These are phyloP conservation scores for Penicillium sp. DNA, from an alignment of 2,329 filamentous ascomycete species.

Conservation along the genomic window DNA sequence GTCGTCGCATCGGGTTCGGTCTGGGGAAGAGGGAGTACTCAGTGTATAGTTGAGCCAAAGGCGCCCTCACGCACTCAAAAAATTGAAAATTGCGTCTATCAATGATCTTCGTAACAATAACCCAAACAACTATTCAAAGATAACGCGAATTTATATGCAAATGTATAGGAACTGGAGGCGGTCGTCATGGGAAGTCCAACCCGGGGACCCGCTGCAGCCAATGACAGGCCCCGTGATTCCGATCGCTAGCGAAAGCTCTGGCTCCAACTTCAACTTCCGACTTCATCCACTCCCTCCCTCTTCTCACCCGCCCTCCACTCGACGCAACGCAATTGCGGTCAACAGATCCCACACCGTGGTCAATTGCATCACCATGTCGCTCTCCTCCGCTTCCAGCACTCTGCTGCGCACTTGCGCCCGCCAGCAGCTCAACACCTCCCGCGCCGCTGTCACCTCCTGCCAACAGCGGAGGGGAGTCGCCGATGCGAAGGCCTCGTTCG, in stretches of 20 bases:
- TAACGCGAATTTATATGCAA: neutral
- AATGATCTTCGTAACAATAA: neutral
- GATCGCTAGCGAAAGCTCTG: constrained; percentile 45
- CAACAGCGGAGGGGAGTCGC: constrained; percentile 45
- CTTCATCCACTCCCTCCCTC: constrained; percentile 37
- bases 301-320: constrained; percentile 24
- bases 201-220: constrained; percentile 31
- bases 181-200: constrained; percentile 12
- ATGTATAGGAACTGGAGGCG: neutral
- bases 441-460: constrained; percentile 44
- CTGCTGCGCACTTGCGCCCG: constrained; percentile 63
- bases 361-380: constrained; percentile 44
- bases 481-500: constrained; percentile 47
- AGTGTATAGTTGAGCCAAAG: constrained; percentile 6
- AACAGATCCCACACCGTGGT: constrained; percentile 32
- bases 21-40: constrained; percentile 12
- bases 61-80: neutral
- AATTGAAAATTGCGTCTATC: neutral
- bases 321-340: constrained; percentile 35
- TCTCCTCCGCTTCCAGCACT: constrained; percentile 68
- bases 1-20: constrained; percentile 19
- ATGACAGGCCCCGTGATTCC: constrained; percentile 45
- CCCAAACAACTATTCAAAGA: neutral
- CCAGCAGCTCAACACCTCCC: constrained; percentile 47
- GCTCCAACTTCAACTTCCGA: constrained; percentile 44